Evolutionary conservation across 2,329 filamentous ascomycete genomes (phyloP).

Genomic region (Rhinocladiella similis): DNA sequence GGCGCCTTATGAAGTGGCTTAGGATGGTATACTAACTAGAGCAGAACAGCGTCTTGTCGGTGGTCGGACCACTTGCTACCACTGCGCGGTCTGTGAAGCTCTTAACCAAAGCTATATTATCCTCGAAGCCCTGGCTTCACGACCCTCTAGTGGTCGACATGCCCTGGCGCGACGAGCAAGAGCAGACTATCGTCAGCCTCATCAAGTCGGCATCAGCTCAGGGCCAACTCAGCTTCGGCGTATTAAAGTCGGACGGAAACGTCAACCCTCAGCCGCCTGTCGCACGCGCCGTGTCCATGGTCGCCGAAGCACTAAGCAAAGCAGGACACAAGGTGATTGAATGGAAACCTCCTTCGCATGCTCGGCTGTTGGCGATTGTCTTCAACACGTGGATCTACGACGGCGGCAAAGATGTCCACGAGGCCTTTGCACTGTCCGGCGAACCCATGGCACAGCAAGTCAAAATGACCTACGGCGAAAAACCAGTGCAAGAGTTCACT

Average conservation of each 20-base stretch:
- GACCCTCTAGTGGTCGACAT: constrained; percentile 67
- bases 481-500: constrained; percentile 37
- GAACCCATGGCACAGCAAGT: constrained; percentile 53
- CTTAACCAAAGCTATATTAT: constrained; percentile 57
- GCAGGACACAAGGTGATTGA: constrained; percentile 60
- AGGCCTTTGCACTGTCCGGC: constrained; percentile 55
- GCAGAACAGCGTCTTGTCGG: constrained; percentile 57
- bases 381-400: constrained; percentile 49
- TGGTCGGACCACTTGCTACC: constrained; percentile 63
- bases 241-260: constrained; percentile 54
- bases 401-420: constrained; percentile 53
- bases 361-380: constrained; percentile 37
- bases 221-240: constrained; percentile 53
- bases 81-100: constrained; percentile 57
- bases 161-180: constrained; percentile 59
- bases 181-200: constrained; percentile 38
- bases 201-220: constrained; percentile 36
- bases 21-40: no score
- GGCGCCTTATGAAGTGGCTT: no score
- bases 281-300: constrained; percentile 53
- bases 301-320: constrained; percentile 50
- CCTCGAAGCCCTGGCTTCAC: constrained; percentile 62
- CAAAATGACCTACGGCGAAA: constrained; percentile 35
- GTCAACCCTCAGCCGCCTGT: constrained; percentile 60
- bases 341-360: constrained; percentile 58